Evolutionary conservation across 2,329 filamentous ascomycete genomes (phyloP), one percentile per base, ranked within the genome.

Genomic region (Trichophaea hybrida): DNA sequence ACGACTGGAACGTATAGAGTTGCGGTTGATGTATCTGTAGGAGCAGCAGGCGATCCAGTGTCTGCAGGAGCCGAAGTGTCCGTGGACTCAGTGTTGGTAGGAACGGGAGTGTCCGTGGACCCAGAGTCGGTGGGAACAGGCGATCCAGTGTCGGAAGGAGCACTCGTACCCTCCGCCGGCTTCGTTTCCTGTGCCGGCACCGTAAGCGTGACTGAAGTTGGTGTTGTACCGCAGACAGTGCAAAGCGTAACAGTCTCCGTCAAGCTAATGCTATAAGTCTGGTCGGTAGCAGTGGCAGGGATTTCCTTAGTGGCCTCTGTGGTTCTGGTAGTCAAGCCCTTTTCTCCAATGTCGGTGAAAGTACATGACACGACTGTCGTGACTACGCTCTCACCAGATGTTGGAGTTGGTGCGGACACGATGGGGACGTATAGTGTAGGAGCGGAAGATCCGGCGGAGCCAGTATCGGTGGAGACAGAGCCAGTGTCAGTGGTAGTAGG

Each of bases 231-330:
- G 4, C 46, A 50, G 1, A 12, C 46, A 2, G 46, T 50, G 46
- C 46, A 50, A 17, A 50, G n/a, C 1, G 17, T 50, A 17, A 24
- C 10, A 32, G 46, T 50, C 10, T 15, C 24, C 10, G 46, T 50
- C 46, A 15, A 13, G 46, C 12, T 10, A 50, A 32, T 50, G 10
- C 10, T 50, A 2, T 10, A 10, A 24, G 46, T 32, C n/a, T 10
- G 17, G 40, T 12, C 12, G 2, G 8, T 32, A 12, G 17, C 32
- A 65, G 59, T 6, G 62, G 60, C 10, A 68, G 63, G 38, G 64
- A 66, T 69, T 62, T 37, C 61, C 61, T 43, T 69, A 66, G 13
- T 62, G 60, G 53, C 68, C 68, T 32, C 69, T 64, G 32, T 66
- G 63, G 44, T 59, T 61, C 7, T 66, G 66, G n/a, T 50, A 17